A percentile compares a stretch with the other conserved stretches of the same genome.
Conservation (phyloP, 108 stramenopile species). For the Mayamaea pseudoterrestris region DNA sequence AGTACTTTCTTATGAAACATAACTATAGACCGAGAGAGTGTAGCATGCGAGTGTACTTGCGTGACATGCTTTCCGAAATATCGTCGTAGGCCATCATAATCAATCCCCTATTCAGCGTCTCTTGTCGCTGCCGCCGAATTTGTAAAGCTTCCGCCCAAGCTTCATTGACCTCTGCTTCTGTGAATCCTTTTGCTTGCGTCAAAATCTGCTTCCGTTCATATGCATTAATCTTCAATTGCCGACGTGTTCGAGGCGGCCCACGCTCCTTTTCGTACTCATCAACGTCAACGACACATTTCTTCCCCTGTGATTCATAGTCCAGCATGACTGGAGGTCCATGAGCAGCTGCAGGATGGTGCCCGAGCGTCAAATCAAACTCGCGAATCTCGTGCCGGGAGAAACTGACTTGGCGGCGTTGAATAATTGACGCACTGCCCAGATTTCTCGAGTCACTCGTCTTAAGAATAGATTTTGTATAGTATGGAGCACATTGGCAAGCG, state of each 20-base stretch:
- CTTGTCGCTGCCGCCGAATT: slow-evolving; percentile 31
- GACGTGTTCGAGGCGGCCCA: slow-evolving; percentile 25
- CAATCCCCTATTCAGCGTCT: slow-evolving; percentile 28
- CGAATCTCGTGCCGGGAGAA: slow-evolving; percentile 23
- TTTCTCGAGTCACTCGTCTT: too few relatives aligned
- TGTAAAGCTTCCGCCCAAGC: slow-evolving; percentile 34
- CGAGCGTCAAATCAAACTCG: slow-evolving; percentile 47
- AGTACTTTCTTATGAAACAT: neutral
- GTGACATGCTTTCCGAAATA: slow-evolving; percentile 35
- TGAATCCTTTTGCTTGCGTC: slow-evolving; percentile 28
- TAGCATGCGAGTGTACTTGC: slow-evolving; percentile 25
- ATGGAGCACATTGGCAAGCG: too few relatives aligned
- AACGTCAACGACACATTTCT: slow-evolving; percentile 6
- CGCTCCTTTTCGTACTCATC: slow-evolving; percentile 35
- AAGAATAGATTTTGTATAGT: too few relatives aligned
- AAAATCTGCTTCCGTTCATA: slow-evolving; percentile 30
- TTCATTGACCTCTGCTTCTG: slow-evolving; percentile 28
- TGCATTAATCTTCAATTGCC: slow-evolving; percentile 26
- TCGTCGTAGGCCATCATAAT: slow-evolving; percentile 30
- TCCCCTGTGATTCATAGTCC: slow-evolving; percentile 20
- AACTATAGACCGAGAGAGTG: neutral
- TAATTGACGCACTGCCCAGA: too few relatives aligned
- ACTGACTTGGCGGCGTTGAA: slow-evolving; percentile 4
- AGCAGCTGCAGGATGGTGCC: slow-evolving; percentile 43
- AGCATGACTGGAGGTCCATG: slow-evolving; percentile 43